Conservation (phyloP, 805 yeast species). For the Candida schatavii region DNA sequence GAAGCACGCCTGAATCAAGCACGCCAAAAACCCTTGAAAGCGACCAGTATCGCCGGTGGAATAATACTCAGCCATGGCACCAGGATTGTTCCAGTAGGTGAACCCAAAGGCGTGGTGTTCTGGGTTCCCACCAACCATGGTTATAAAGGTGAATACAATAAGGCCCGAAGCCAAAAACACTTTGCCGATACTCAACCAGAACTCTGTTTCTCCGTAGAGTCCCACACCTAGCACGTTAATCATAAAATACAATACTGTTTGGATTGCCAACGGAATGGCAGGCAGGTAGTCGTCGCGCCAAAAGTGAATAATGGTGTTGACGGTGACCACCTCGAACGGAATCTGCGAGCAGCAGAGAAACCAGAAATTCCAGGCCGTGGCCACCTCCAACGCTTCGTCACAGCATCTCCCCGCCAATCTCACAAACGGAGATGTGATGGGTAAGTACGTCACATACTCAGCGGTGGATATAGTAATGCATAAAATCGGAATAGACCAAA, state of each 20-base stretch:
- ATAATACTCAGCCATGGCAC: constrained; percentile 30
- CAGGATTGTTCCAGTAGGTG: constrained; percentile 41
- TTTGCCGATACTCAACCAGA: constrained; percentile 67
- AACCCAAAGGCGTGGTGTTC: constrained; percentile 53
- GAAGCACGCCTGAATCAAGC: constrained; percentile 69
- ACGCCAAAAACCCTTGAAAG: constrained; percentile 69
- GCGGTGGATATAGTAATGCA: constrained; percentile 69
- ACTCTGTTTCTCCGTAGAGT: constrained; percentile 79
- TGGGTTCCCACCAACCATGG: constrained; percentile 90
- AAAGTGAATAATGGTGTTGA: constrained; percentile 71
- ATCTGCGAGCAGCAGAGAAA: constrained; percentile 71
- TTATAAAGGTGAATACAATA: constrained; percentile 68
- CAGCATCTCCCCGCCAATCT: constrained; percentile 71
- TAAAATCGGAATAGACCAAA: constrained; percentile 71
- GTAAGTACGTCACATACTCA: constrained; percentile 75
- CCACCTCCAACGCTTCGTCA: constrained; percentile 71
- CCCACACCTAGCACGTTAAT: constrained; percentile 73
- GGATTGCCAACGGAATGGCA: constrained; percentile 65
- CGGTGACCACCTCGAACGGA: constrained; percentile 82
- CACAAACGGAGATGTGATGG: constrained; percentile 75
- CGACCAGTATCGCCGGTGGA: constrained; percentile 55
- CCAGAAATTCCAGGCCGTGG: constrained; percentile 81
- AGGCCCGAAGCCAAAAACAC: constrained; percentile 73
- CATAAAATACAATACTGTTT: constrained; percentile 57
- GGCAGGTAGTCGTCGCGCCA: constrained; percentile 79